Evolutionary conservation across 2,329 filamentous ascomycete species (phyloP).

Genomic region (Aspergillus sergii): DNA sequence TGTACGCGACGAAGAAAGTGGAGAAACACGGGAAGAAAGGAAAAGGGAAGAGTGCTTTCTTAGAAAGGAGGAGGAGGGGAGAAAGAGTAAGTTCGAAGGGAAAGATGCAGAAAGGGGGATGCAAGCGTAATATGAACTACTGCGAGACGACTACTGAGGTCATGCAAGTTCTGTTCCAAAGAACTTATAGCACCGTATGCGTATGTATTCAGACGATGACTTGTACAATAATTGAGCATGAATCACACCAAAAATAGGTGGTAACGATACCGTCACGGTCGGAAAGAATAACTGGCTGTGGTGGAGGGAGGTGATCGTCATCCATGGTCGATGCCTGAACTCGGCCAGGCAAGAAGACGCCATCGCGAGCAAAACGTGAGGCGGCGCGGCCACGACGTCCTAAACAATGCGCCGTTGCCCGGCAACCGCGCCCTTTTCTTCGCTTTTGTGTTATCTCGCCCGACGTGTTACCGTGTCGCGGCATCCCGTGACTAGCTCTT

Average conservation of each 20-base stretch:
- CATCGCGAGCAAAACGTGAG: slow-evolving; percentile 22
- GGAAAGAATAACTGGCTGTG: slow-evolving; percentile 11
- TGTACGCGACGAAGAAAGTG: neutral
- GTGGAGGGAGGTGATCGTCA: slow-evolving; percentile 14
- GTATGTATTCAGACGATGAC: neutral
- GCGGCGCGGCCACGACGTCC: slow-evolving; percentile 19
- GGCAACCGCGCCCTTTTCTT: slow-evolving; percentile 51
- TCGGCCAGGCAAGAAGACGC: slow-evolving; percentile 20
- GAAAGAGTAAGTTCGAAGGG: slow-evolving; percentile 13
- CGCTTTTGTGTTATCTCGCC: slow-evolving; percentile 5
- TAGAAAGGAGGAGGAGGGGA: slow-evolving; percentile 12
- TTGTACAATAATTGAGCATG: neutral
- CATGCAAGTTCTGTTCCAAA: neutral
- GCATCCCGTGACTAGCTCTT: slow-evolving; percentile 18
- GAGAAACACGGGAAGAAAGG: slow-evolving; percentile 10
- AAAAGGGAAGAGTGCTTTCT: slow-evolving; percentile 7
- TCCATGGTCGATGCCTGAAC: slow-evolving; percentile 19
- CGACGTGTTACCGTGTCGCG: slow-evolving; percentile 20
- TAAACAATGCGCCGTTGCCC: slow-evolving; percentile 37
- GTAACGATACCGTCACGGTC: slow-evolving; percentile 24
- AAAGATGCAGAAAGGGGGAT: slow-evolving; percentile 19
- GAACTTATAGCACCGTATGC: neutral
- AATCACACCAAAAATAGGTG: neutral
- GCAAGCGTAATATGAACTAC: slow-evolving; percentile 3
- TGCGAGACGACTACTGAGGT: neutral